phyloP scores from a whole-genome alignment of 2,329 filamentous ascomycete species.

The Neofusicoccum umdonicola region DNA sequence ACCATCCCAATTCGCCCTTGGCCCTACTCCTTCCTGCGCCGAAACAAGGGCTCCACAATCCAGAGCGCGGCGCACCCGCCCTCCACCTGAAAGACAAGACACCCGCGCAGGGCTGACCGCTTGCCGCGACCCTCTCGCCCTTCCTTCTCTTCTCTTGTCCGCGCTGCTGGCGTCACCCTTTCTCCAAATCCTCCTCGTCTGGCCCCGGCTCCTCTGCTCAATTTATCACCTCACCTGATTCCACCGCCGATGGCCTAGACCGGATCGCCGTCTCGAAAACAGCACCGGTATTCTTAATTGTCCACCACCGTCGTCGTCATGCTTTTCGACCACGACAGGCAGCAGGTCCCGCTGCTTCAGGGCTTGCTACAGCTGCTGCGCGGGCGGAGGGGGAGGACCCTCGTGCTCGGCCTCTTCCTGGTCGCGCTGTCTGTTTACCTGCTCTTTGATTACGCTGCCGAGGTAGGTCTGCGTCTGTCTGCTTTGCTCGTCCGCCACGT shows the following conservation, averaged over 20 bases:
- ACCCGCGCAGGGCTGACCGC: neutral
- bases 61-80: neutral
- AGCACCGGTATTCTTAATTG: neutral
- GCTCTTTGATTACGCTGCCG: constrained; percentile 3
- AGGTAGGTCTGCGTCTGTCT: neutral
- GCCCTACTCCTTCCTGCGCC: neutral
- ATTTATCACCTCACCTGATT: neutral
- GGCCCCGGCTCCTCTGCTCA: neutral
- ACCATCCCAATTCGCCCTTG: constrained; percentile 8
- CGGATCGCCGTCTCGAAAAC: no score
- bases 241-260: neutral
- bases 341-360: neutral
- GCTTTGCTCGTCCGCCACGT: neutral
- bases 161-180: neutral
- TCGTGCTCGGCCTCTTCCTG: neutral
- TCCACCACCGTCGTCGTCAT: neutral
- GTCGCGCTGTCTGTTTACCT: neutral
- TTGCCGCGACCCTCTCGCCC: neutral
- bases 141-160: neutral
- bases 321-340: constrained; percentile 4
- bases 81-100: neutral
- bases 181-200: neutral
- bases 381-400: neutral
- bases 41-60: constrained; percentile 9
- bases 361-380: constrained; percentile 4